A percentile compares a stretch with the other conserved stretches of the same genome.
phyloP scores from a whole-genome alignment of 805 yeast species.

The Wickerhamomyces ciferrii region DNA sequence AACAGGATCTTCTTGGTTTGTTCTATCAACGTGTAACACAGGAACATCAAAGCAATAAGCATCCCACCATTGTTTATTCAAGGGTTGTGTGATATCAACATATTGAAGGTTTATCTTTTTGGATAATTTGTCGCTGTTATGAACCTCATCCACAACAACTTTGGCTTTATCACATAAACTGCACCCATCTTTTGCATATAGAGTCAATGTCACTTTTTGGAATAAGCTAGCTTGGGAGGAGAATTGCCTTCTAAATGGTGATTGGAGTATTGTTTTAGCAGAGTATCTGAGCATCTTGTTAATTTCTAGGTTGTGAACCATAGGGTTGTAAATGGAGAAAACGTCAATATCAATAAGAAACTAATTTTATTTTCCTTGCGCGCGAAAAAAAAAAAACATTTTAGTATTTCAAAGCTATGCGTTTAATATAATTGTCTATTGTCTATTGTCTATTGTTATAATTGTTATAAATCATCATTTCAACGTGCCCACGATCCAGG shows the following conservation, averaged over 20 bases:
- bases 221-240: background rate
- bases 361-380: too few species aligned
- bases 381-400: too few species aligned
- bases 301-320: too few species aligned
- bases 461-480: too few species aligned
- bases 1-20: constrained; percentile 37
- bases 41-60: constrained; percentile 76
- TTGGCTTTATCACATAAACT: constrained; percentile 65
- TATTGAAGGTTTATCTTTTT: constrained; percentile 29
- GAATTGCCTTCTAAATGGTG: constrained; percentile 1
- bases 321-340: too few species aligned
- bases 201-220: constrained; percentile 34
- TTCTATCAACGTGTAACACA: constrained; percentile 61
- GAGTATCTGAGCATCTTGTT: background rate
- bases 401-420: too few species aligned
- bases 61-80: constrained; percentile 63
- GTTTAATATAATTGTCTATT: too few species aligned
- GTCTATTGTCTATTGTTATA: too few species aligned
- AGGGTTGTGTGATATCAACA: constrained; percentile 55
- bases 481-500: constrained; percentile 13
- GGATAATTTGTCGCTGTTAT: constrained; percentile 23
- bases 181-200: constrained; percentile 68
- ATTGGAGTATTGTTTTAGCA: background rate
- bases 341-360: too few species aligned
- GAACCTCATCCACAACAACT: constrained; percentile 38